Evolutionary conservation across 2,329 filamentous ascomycete genomes (phyloP).

Genomic region (Aureobasidium sp.): DNA sequence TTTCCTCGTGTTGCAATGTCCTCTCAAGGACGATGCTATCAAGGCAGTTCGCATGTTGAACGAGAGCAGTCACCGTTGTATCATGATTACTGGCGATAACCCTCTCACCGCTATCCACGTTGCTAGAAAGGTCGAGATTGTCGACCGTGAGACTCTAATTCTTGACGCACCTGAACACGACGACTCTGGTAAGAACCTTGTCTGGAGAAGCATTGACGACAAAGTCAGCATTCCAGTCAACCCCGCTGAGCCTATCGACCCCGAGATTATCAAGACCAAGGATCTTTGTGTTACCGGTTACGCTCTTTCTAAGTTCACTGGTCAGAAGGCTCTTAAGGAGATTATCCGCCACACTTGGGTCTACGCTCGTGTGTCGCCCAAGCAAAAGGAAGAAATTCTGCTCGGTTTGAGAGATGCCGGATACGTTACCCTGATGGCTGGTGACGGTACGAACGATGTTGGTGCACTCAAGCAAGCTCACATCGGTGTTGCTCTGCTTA

Average conservation of each 20-base stretch:
- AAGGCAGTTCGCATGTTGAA: slow-evolving; percentile 94
- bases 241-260: slow-evolving; percentile 70
- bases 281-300: slow-evolving; percentile 96
- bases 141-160: slow-evolving; percentile 90
- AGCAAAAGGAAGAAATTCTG: slow-evolving; percentile 98
- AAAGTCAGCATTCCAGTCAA: slow-evolving; percentile 80
- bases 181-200: slow-evolving; percentile 67
- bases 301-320: slow-evolving; percentile 81
- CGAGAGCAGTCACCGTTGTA: slow-evolving; percentile 94
- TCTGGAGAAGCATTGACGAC: slow-evolving; percentile 95
- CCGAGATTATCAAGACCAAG: slow-evolving; percentile 72
- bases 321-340: slow-evolving; percentile 65
- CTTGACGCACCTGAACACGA: slow-evolving; percentile 92
- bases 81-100: slow-evolving; percentile 99
- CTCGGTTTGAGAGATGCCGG: slow-evolving; percentile 91
- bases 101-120: slow-evolving; percentile 94
- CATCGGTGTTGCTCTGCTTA: slow-evolving; percentile 90
- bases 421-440: slow-evolving; percentile 97
- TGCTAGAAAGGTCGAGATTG: slow-evolving; percentile 90
- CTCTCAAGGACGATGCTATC: slow-evolving; percentile 92
- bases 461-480: slow-evolving; percentile 97
- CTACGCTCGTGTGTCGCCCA: slow-evolving; percentile 94
- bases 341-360: slow-evolving; percentile 91
- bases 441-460: slow-evolving; percentile 96
- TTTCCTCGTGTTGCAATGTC: slow-evolving; percentile 91